Base-by-base conservation (phyloP, 139 green algal genomes). In the Limnomonas spitsbergensis region DNA sequence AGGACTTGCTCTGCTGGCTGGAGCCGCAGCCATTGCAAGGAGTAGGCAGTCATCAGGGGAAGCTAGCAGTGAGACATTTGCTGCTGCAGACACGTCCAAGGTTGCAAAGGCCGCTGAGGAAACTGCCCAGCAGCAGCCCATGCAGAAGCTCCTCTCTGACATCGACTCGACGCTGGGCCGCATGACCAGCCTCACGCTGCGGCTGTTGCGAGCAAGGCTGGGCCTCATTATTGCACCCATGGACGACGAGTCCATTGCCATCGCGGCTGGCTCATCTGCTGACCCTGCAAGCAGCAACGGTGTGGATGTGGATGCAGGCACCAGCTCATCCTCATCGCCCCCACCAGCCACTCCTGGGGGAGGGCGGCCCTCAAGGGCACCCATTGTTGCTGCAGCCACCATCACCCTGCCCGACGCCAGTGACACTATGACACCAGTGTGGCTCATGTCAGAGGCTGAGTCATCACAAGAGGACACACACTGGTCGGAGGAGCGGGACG, bases 121-220 rank as follows among this genome's bases (percentile, higher is more conserved):
- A n/a, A n/a, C n/a, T n/a, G n/a, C n/a, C n/a, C n/a, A n/a, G n/a
- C n/a, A n/a, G n/a, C n/a, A n/a, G n/a, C 2, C 2, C 26, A 72
- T n/a, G 56, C 38, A 38, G 2, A 56, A 82, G 0, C 53, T 81
- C 27, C 68, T 80, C 35, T 53, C 66, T 0, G 76, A 79, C 56
- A 67, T 85, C 36, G 76, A 82, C 56, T 61, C 27, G 70, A 76
- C 69, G 70, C 9, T 85, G 35, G 53, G 42, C 14, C 54, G 76
- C 42, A 82, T 85, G 76, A 35, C 40, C 32, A 3, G 9, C 26
- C 42, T 85, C 20, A 77, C 79, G 76, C 9, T 81, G 54, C 56
- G 75, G 20, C 76, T 80, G 1, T 2, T 85, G 14, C 2, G 42
- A 4, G 75, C 76, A 1, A 40, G 81, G 0, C 3, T 82, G 54